Percentiles rank a stretch among this genome's conserved stretches.
Evolutionary conservation across 1,284 basidiomycete species (phyloP).

Genomic region (Marasmius fiardii): DNA sequence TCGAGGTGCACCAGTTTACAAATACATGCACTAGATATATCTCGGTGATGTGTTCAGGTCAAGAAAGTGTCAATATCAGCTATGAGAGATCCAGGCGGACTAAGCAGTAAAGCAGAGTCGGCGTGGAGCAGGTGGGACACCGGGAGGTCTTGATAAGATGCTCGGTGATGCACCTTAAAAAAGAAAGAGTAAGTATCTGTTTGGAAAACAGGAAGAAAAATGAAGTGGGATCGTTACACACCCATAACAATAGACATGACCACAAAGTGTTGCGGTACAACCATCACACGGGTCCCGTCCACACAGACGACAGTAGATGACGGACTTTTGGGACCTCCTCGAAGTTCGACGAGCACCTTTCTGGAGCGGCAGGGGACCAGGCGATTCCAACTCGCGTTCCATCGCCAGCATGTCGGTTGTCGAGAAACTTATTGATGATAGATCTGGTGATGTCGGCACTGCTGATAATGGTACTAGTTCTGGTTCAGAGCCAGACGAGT

Average conservation of each 20-base stretch:
- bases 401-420: neutral
- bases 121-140: conserved; percentile 45
- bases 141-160: conserved; percentile 38
- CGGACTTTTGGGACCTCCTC: conserved; percentile 15
- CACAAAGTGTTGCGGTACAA: conserved; percentile 52
- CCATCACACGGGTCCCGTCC: conserved; percentile 39
- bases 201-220: neutral
- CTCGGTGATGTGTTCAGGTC: no score
- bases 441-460: neutral
- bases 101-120: conserved; percentile 49
- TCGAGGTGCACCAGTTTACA: no score
- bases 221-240: conserved; percentile 22
- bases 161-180: conserved; percentile 44
- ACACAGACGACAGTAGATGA: conserved; percentile 45
- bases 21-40: no score
- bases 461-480: neutral
- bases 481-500: neutral
- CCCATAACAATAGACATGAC: conserved; percentile 56
- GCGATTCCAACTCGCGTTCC: neutral
- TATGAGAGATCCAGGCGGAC: conserved; percentile 32
- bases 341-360: neutral
- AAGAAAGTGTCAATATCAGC: no score
- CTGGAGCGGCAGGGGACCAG: neutral
- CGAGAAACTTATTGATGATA: neutral
- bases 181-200: neutral